Evolutionary conservation across 257 asterid genomes (phyloP).

Genomic region (Ajuga chamaepitys): DNA sequence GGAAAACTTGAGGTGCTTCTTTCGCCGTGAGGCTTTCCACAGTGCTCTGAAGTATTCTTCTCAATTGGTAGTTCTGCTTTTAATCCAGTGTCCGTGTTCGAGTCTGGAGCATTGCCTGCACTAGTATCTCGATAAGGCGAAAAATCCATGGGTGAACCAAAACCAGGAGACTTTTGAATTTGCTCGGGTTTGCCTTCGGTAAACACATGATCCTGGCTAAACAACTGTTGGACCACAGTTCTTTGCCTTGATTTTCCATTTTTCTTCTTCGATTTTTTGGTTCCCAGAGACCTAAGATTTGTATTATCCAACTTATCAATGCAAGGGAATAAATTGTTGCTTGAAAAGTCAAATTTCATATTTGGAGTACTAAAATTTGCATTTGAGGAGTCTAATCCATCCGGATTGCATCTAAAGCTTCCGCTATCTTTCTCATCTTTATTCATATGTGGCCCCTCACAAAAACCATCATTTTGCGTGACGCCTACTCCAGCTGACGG

Average conservation of each 20-base stretch:
- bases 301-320: conserved; percentile 27
- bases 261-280: conserved; percentile 42
- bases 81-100: conserved; percentile 19
- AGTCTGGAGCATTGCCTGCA: conserved; percentile 23
- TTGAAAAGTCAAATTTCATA: conserved; percentile 32
- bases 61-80: conserved; percentile 21
- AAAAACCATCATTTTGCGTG: conserved; percentile 17
- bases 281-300: conserved; percentile 29
- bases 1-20: conserved; percentile 24
- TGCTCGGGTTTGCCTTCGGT: conserved; percentile 26
- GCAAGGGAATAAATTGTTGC: conserved; percentile 22
- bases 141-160: conserved; percentile 90
- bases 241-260: conserved; percentile 40
- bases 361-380: conserved; percentile 32
- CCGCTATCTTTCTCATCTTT: conserved; percentile 33
- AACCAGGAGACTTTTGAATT: conserved; percentile 44
- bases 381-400: conserved; percentile 26
- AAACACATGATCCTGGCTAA: conserved; percentile 23
- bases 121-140: conserved; percentile 57
- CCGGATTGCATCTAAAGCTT: conserved; percentile 24
- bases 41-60: conserved; percentile 18
- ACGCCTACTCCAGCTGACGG: conserved; percentile 21
- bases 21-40: conserved; percentile 23
- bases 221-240: conserved; percentile 31
- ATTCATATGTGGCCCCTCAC: conserved; percentile 25